A percentile compares a stretch with the other conserved stretches of the same genome.
These are phyloP conservation scores for Nigrospora sphaerica DNA, from an alignment of 2,329 filamentous ascomycete genomes.

Conservation along the genomic window DNA sequence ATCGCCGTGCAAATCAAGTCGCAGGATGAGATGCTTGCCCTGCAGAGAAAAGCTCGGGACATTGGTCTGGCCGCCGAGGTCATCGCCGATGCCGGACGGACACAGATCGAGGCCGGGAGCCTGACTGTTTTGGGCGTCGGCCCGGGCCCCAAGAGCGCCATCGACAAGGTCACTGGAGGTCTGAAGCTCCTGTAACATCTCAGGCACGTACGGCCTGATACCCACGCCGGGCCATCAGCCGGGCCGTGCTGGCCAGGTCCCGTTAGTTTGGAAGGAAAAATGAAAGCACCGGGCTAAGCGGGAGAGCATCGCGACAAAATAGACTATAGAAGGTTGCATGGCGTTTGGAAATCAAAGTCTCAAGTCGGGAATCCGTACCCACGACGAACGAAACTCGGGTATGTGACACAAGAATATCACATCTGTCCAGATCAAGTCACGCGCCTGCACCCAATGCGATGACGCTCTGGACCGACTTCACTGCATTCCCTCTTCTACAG, in stretches of 20 bases:
- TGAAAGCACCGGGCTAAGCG: too few species aligned
- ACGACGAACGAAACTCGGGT: too few species aligned
- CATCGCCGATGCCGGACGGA: slow-evolving; percentile 91
- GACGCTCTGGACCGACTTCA: too few species aligned
- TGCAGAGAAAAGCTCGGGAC: slow-evolving; percentile 73
- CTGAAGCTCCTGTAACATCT: slow-evolving; percentile 19
- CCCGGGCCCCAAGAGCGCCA: slow-evolving; percentile 74
- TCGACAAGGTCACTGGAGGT: slow-evolving; percentile 60
- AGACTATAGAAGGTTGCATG: slow-evolving; percentile 1
- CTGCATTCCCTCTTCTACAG: too few species aligned
- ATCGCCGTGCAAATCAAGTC: slow-evolving; percentile 84
- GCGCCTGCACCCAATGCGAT: too few species aligned
- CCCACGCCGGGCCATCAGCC: too few species aligned
- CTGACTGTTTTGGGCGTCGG: slow-evolving; percentile 84
- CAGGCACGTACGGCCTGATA: too few species aligned
- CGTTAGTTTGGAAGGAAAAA: too few species aligned
- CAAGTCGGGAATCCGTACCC: background rate
- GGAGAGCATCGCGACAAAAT: background rate
- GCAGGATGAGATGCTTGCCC: slow-evolving; percentile 70
- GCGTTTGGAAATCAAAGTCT: background rate
- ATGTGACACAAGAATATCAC: too few species aligned
- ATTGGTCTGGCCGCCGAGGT: slow-evolving; percentile 82
- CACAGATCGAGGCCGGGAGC: slow-evolving; percentile 91
- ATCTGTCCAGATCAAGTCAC: too few species aligned
- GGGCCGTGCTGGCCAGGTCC: too few species aligned